These are phyloP conservation scores for Acanthamoeba healyi DNA, from an alignment of 208 protist genomes.

Conservation along the genomic window DNA sequence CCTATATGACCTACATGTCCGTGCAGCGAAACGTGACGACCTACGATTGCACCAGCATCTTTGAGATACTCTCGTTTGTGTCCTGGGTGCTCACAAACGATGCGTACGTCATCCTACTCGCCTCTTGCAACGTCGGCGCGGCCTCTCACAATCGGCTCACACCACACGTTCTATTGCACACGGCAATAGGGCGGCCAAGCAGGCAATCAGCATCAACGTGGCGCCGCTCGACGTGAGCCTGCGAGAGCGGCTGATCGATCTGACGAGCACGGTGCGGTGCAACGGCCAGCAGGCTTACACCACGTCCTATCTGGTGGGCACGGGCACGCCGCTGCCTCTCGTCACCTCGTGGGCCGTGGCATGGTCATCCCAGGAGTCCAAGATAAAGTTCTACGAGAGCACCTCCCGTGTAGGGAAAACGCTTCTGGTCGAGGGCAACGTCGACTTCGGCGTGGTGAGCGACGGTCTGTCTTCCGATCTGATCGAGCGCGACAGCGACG, in stretches of 20 bases:
- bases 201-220: not conserved
- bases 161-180: not conserved
- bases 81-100: slow-evolving; percentile 13
- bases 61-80: slow-evolving; percentile 9
- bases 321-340: not conserved
- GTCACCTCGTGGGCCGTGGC: slow-evolving; percentile 2
- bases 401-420: not conserved
- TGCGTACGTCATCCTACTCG: not conserved
- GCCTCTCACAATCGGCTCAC: too few species aligned
- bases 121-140: too few species aligned
- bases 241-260: not conserved
- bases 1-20: slow-evolving; percentile 3
- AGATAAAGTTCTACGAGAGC: slow-evolving; percentile 23
- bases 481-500: not conserved
- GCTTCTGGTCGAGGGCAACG: not conserved
- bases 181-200: not conserved
- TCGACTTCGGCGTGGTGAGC: not conserved
- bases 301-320: not conserved
- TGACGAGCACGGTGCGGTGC: not conserved
- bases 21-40: not conserved
- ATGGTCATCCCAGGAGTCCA: not conserved
- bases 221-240: not conserved
- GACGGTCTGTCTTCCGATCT: not conserved
- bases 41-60: slow-evolving; percentile 25
- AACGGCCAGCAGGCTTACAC: not conserved